These are phyloP conservation scores for Trichoderma sp. DNA, from an alignment of 2,329 filamentous ascomycete genomes.

Conservation along the genomic window DNA sequence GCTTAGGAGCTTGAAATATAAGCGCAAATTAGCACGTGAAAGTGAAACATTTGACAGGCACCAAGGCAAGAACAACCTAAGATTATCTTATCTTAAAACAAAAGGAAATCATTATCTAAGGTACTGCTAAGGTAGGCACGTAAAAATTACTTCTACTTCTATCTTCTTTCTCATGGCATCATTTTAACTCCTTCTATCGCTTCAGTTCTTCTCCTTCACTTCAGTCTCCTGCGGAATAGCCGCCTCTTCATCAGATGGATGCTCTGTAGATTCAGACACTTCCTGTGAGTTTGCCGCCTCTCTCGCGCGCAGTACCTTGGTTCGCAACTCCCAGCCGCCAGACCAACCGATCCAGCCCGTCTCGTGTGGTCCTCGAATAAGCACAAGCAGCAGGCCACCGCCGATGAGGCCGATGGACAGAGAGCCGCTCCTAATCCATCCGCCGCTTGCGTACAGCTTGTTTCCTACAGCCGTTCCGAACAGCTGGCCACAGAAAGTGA, in stretches of 20 bases:
- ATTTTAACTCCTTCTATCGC: not conserved
- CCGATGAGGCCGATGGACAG: constrained; percentile 33
- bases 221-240: not conserved
- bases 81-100: not conserved
- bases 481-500: constrained; percentile 71
- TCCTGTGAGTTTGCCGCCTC: not conserved
- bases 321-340: constrained; percentile 29
- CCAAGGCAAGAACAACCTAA: not conserved
- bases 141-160: not conserved
- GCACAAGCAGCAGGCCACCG: constrained; percentile 29
- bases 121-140: not conserved
- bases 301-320: not conserved
- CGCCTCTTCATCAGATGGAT: constrained; percentile 3
- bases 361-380: constrained; percentile 32
- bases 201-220: not conserved
- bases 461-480: constrained; percentile 64
- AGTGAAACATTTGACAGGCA: not conserved
- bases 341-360: constrained; percentile 35
- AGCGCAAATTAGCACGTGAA: not conserved
- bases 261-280: not conserved
- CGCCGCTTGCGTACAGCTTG: constrained; percentile 49
- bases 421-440: constrained; percentile 49
- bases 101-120: not conserved
- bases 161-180: not conserved
- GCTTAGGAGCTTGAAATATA: not conserved